Base-by-base conservation (phyloP, 148 eudicot genomes). In the Salicornia ramosissima region DNA sequence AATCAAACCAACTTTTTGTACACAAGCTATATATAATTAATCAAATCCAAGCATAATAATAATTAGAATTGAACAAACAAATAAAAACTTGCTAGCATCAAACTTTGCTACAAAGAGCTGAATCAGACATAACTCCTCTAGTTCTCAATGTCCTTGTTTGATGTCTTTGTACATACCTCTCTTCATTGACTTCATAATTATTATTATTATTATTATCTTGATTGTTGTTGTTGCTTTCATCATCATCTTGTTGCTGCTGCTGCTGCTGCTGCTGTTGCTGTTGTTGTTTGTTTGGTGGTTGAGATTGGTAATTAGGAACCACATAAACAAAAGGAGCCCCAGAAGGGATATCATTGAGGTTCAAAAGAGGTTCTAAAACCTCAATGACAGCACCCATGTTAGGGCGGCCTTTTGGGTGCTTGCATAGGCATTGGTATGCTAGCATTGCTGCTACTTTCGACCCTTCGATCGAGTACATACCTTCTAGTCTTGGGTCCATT, bases 401-500 rank as follows among this genome's bases (percentile, higher is more conserved):
- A 10, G 91, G 91, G 76, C 91, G 77, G 18, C 72, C 66, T 63
- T 77, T 84, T 0, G 88, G 76, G 5, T 73, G 70, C 64, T 64
- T 79, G 82, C 79, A 82, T 60, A 88, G 28, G 82, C 89, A 88
- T 54, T 80, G 89, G 79, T 80, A 82, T 5, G 92, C 89, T 74
- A 88, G 60, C 43, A 71, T 36, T 6, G 89, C 89, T 1, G 78
- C 92, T n/a, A 71, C 83, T 74, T 80, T 83, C 11, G 92, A 86
- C 25, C 87, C 92, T 66, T 80, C 76, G 0, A 55, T 15, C 5
- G 92, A 86, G 78, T 87, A 90, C 21, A 82, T 81, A 3, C 92
- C 92, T 24, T 90, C 92, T 2, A 90, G 83, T 63, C 85, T 75
- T 1, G 85, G 83, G 68, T 90, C 96, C 84, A 90, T 87, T 47